Base-by-base conservation (phyloP, 768 basidiomycete species). In the Lyophyllum semitale region DNA sequence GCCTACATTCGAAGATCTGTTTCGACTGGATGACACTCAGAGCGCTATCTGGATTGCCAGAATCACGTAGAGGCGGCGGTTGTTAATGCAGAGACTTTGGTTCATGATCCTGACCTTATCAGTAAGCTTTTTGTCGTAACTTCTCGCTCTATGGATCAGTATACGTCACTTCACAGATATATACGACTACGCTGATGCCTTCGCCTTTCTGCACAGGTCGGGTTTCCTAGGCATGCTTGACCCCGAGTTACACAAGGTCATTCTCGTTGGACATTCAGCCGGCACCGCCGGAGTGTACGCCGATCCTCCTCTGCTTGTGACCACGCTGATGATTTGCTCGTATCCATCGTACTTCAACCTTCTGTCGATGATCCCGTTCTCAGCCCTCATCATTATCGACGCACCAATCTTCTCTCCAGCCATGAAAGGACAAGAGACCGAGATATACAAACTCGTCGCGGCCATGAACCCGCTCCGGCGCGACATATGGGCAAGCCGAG, bases 1-100 rank as follows among this genome's bases (percentile, higher is more conserved):
- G 46, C 73, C 74, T 1, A 69, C 63, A 1, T 63, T 75, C 18
- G 64, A 71, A 18, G 65, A 66, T 33, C 48, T 76, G 2, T 73
- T 73, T 35, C 37, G 49, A 15, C 35, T 69, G 12, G 68, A 71
- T n/a, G 53, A 61, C 17, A 32, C 17, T 13, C 20, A 23, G 37
- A 32, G n/a, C 46, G 18, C 5, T 37, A 22, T 4, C 54, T 76
- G 12, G 76, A 76, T 51, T 73, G 69, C 51, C 73, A 70, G 30
- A 75, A 72, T 38, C 73, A 75, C 44, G 76, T 75, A 7, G 73
- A 76, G 29, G 69, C 68, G 3, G 70, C 68, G 15, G 58, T 66
- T 12, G 22, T 73, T 4, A 77, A 77, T 58, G 71, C 71, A 2
- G 58, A 61, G 3, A 46, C 60, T 29, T 43, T 68, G 2, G 51